These are phyloP conservation scores for Leptographium galeiforme DNA, from an alignment of 2,329 filamentous ascomycete species.

Conservation along the genomic window DNA sequence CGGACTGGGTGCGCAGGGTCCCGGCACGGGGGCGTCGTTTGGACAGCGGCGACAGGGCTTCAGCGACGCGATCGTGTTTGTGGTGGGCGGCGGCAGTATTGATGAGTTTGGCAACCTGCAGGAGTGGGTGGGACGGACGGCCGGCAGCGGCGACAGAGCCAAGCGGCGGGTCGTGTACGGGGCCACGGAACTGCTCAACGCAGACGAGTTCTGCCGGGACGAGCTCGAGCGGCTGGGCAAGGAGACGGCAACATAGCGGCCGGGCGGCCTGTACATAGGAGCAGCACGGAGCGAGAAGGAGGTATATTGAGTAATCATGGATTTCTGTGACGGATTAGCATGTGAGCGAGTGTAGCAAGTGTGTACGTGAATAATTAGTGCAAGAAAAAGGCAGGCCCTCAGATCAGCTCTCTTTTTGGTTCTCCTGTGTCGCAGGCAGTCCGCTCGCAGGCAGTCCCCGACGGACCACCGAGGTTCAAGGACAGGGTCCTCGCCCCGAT, in stretches of 20 bases:
- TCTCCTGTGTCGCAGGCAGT: conserved; percentile 3
- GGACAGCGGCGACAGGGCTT: conserved; percentile 84
- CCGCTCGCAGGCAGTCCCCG: neutral
- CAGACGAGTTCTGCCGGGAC: conserved; percentile 50
- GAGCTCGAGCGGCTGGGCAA: conserved; percentile 50
- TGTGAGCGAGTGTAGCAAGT: neutral
- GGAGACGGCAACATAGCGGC: conserved; percentile 28
- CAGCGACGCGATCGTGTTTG: conserved; percentile 85
- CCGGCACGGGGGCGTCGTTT: conserved; percentile 70
- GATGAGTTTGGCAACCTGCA: conserved; percentile 97
- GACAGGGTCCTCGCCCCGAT: neutral
- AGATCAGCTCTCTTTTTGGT: conserved; percentile 11
- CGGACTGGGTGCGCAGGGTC: conserved; percentile 29
- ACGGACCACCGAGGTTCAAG: conserved; percentile 1
- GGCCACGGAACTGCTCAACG: conserved; percentile 70
- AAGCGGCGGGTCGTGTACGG: conserved; percentile 85
- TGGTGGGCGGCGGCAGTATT: conserved; percentile 92
- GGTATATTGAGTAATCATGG: neutral
- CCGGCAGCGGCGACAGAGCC: conserved; percentile 40
- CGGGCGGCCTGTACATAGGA: neutral
- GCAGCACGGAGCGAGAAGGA: neutral
- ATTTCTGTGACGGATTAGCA: neutral
- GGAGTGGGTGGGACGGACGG: conserved; percentile 80
- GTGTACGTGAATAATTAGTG: neutral
- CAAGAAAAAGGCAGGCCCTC: conserved; percentile 2